phyloP scores from a whole-genome alignment of 148 eudicot species.

The Diospyros lotus region DNA sequence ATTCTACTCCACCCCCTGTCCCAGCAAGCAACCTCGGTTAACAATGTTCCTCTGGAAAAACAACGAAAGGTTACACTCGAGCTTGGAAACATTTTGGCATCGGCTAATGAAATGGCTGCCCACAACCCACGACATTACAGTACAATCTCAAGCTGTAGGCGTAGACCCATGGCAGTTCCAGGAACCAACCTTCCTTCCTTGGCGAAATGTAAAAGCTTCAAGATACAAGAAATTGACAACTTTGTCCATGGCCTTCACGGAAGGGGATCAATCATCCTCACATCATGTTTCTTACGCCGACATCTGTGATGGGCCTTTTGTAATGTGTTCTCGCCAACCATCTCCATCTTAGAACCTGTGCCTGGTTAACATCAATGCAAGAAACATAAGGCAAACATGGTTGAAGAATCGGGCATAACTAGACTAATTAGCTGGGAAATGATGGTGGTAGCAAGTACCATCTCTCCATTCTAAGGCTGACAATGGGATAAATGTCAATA shows the following conservation, averaged over 20 bases:
- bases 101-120: too few species aligned
- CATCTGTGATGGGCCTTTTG: slow-evolving; percentile 75
- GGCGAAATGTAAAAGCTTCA: too few species aligned
- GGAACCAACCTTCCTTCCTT: neutral
- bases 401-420: neutral
- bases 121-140: too few species aligned
- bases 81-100: too few species aligned
- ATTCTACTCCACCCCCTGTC: too few species aligned
- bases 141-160: too few species aligned
- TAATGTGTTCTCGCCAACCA: slow-evolving; percentile 61
- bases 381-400: neutral
- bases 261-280: slow-evolving; percentile 49
- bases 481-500: too few species aligned
- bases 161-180: neutral
- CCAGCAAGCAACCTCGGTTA: too few species aligned
- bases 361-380: slow-evolving; percentile 7
- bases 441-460: neutral
- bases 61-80: too few species aligned
- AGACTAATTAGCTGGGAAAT: neutral
- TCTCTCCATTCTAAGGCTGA: neutral
- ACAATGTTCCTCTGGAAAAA: too few species aligned
- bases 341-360: slow-evolving; percentile 40
- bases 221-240: neutral
- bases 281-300: slow-evolving; percentile 70
- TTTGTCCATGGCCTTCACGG: slow-evolving; percentile 17